Conservation (phyloP, 2,329 filamentous ascomycete genomes). For the Aspergillus ustus region DNA sequence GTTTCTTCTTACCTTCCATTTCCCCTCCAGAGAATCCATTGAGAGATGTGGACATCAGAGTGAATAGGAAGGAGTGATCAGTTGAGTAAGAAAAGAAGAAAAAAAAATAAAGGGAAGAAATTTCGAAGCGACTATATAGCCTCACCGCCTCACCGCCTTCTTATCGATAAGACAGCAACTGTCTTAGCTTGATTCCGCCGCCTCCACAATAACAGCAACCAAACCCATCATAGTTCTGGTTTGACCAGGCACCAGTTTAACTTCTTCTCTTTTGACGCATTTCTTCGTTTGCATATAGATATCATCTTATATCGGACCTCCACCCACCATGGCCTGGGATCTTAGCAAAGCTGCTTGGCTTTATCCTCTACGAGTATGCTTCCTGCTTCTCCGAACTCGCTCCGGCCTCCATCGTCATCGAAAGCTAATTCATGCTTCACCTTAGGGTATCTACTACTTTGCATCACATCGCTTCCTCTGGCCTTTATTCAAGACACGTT, state of each 20-base stretch:
- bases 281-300: not conserved
- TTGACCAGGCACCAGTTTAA: not conserved
- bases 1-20: constrained; percentile 50
- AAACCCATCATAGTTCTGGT: not conserved
- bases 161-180: constrained; percentile 41
- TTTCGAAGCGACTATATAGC: constrained; percentile 30
- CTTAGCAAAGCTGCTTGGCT: constrained; percentile 48
- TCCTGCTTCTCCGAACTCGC: constrained; percentile 12
- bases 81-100: constrained; percentile 43
- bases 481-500: constrained; percentile 75
- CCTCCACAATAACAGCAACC: not conserved
- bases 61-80: constrained; percentile 53
- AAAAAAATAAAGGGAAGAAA: constrained; percentile 21
- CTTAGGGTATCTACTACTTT: constrained; percentile 80
- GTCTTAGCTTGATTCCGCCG: not conserved
- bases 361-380: constrained; percentile 53
- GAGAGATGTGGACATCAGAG: constrained; percentile 45
- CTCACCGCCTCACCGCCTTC: constrained; percentile 29
- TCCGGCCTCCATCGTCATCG: not conserved
- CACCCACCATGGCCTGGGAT: constrained; percentile 25
- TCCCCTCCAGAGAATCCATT: constrained; percentile 52
- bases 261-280: not conserved
- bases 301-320: not conserved
- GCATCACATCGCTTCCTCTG: constrained; percentile 76
- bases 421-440: constrained; percentile 14